Conservation (phyloP, 495 filamentous ascomycete species). For the Hyaloscypha finlandica region DNA sequence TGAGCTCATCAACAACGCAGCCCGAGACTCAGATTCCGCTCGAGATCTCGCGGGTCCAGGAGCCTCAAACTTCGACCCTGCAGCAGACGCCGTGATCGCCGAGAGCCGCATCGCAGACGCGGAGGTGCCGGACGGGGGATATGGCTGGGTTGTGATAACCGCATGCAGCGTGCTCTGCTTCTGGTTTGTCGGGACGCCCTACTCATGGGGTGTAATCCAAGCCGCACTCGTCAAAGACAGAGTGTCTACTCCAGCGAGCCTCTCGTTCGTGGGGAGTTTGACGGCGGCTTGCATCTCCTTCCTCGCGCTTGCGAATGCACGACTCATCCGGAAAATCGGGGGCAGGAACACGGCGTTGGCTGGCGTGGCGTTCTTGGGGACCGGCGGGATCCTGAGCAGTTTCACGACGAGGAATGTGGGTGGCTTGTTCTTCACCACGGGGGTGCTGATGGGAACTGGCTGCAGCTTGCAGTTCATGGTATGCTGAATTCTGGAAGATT, state of each 20-base stretch:
- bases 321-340: conserved; percentile 52
- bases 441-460: conserved; percentile 55
- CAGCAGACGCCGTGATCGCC: conserved; percentile 47
- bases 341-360: conserved; percentile 45
- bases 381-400: conserved; percentile 51
- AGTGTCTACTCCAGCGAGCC: conserved; percentile 47
- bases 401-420: conserved; percentile 50
- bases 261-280: conserved; percentile 60
- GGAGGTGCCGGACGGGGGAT: conserved; percentile 52
- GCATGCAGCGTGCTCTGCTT: conserved; percentile 53
- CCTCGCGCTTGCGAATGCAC: conserved; percentile 50
- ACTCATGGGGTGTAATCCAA: conserved; percentile 61
- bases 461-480: conserved; percentile 41
- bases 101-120: conserved; percentile 50
- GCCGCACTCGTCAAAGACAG: conserved; percentile 50
- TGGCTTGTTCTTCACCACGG: conserved; percentile 57
- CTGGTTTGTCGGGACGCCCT: conserved; percentile 55
- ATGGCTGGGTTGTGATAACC: conserved; percentile 58
- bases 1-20: background rate
- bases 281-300: conserved; percentile 49
- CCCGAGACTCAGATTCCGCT: conserved; percentile 11
- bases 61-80: conserved; percentile 31
- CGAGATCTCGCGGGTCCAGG: conserved; percentile 16
- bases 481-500: conserved; percentile 12
- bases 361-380: conserved; percentile 48